Evolutionary conservation across 768 basidiomycete genomes (phyloP).

Genomic region (Agaricus sinodeliciosus): DNA sequence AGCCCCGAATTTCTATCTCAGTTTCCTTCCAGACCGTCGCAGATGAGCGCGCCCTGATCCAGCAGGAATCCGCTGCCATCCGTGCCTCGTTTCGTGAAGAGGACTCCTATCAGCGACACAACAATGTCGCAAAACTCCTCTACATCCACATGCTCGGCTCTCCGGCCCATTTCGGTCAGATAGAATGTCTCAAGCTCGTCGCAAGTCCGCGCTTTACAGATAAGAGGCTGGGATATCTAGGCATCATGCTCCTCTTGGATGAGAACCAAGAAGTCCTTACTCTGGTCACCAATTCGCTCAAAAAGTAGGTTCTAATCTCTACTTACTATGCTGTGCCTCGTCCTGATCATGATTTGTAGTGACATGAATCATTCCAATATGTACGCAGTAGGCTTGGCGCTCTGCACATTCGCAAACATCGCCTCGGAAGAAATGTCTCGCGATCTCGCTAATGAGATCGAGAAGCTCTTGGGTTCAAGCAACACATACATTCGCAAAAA

Average conservation of each 20-base stretch:
- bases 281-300: conserved; percentile 94
- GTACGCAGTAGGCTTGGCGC: conserved; percentile 95
- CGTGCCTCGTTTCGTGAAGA: conserved; percentile 96
- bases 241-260: conserved; percentile 95
- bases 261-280: conserved; percentile 98
- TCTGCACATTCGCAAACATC: conserved; percentile 98
- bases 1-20: conserved; percentile 9
- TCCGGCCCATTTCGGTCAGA: conserved; percentile 98
- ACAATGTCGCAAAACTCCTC: conserved; percentile 96
- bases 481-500: conserved; percentile 99
- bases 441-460: conserved; percentile 95
- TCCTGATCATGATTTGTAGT: conserved; percentile 35
- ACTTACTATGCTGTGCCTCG: neutral
- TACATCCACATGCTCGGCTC: conserved; percentile 99
- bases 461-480: conserved; percentile 93
- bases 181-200: conserved; percentile 92
- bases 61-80: conserved; percentile 96
- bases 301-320: conserved; percentile 61
- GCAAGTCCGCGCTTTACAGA: conserved; percentile 94
- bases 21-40: conserved; percentile 73
- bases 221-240: conserved; percentile 93
- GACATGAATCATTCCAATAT: conserved; percentile 99
- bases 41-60: conserved; percentile 94
- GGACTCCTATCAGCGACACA: conserved; percentile 89
- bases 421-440: conserved; percentile 99